Percentiles rank a stretch among this genome's conserved stretches.
phyloP scores from a whole-genome alignment of 2,329 filamentous ascomycete species.

The Fusarium neocosmosporiellum region DNA sequence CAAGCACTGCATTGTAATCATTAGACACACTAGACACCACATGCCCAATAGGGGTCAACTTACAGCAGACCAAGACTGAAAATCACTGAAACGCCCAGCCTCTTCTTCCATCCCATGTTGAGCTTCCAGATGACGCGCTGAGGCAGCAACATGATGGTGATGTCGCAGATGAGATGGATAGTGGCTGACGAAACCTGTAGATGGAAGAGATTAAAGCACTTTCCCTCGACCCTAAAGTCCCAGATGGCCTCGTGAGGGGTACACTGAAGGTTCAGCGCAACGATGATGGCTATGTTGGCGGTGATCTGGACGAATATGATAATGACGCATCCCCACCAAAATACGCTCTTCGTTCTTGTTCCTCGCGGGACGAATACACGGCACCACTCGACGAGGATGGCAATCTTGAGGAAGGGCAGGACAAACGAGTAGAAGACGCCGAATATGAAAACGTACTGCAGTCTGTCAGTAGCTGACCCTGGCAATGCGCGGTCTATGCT shows the following conservation, averaged over 20 bases:
- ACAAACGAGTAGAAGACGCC: constrained; percentile 51
- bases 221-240: neutral
- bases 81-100: constrained; percentile 46
- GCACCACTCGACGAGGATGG: constrained; percentile 58
- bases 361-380: constrained; percentile 48
- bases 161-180: constrained; percentile 28
- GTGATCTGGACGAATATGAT: constrained; percentile 47
- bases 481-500: neutral
- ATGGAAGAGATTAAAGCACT: constrained; percentile 6
- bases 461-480: constrained; percentile 22
- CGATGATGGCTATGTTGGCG: neutral
- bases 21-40: neutral
- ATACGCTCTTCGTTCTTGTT: constrained; percentile 34
- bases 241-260: constrained; percentile 9
- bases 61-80: constrained; percentile 36
- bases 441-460: constrained; percentile 48
- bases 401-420: constrained; percentile 53
- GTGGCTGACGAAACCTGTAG: constrained; percentile 5
- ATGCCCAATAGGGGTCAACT: neutral
- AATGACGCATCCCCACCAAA: constrained; percentile 50
- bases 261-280: constrained; percentile 15
- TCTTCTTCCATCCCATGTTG: constrained; percentile 46
- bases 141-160: constrained; percentile 46
- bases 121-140: constrained; percentile 47
- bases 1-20: neutral